Percentiles rank a stretch among this genome's conserved stretches.
phyloP scores from a whole-genome alignment of 352 stramenopile genomes.

The Globisporangium rhizosaccharum region DNA sequence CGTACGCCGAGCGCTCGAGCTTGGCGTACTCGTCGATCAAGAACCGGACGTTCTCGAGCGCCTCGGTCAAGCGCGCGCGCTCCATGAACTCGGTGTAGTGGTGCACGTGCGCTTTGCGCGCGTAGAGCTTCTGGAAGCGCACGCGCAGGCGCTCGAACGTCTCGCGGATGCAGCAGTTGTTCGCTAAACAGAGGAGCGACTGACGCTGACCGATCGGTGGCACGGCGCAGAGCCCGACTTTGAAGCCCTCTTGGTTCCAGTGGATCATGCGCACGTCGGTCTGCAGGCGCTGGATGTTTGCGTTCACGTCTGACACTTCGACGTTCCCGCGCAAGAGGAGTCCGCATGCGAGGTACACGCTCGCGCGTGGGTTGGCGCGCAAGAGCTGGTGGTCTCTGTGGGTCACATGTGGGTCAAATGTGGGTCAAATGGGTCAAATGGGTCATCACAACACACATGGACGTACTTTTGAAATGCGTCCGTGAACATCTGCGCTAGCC shows the following conservation, averaged over 20 bases:
- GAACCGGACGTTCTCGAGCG: constrained; percentile 51
- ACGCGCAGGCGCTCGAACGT: constrained; percentile 72
- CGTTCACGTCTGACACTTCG: constrained; percentile 83
- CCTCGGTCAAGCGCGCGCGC: constrained; percentile 34
- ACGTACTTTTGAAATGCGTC: constrained; percentile 59
- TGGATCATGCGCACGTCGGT: constrained; percentile 82
- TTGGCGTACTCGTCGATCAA: constrained; percentile 63
- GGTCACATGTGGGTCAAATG: background rate
- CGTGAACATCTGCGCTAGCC: constrained; percentile 60
- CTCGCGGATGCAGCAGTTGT: constrained; percentile 84
- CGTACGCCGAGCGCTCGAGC: constrained; percentile 34
- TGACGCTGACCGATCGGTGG: constrained; percentile 48
- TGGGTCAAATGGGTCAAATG: background rate
- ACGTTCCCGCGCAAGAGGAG: constrained; percentile 84
- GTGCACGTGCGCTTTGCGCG: constrained; percentile 74
- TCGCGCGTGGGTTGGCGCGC: constrained; percentile 54
- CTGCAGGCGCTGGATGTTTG: constrained; percentile 82
- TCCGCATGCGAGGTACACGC: constrained; percentile 81
- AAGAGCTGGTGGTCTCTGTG: constrained; percentile 74
- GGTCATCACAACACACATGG: background rate
- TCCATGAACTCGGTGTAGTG: constrained; percentile 89
- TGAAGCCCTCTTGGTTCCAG: constrained; percentile 91
- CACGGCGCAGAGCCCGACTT: constrained; percentile 73
- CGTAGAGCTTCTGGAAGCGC: constrained; percentile 81
- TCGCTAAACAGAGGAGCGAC: constrained; percentile 80